Conservation (phyloP, 192 early-diverging fungal species). For the Coemansia umbellata region DNA sequence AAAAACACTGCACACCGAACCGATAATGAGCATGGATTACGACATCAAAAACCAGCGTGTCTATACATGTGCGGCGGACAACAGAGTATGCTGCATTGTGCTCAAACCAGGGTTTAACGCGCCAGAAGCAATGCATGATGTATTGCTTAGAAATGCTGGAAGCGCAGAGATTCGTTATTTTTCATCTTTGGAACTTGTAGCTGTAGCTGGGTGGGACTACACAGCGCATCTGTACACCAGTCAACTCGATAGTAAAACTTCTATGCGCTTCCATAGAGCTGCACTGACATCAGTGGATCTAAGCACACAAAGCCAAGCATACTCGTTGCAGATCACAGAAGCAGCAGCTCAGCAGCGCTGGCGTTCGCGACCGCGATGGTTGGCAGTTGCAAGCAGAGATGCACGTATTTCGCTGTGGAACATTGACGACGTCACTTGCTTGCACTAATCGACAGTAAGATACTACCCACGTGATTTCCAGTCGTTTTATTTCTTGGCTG, state of each 20-base stretch:
- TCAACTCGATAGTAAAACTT: conserved; percentile 3
- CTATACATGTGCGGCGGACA: conserved; percentile 45
- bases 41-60: conserved; percentile 4
- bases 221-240: conserved; percentile 14
- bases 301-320: conserved; percentile 20
- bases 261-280: conserved; percentile 28
- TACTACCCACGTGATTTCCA: too few species aligned
- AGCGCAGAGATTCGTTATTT: conserved; percentile 32
- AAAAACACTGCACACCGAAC: conserved; percentile 29
- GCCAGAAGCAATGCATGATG: neutral
- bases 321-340: conserved; percentile 5
- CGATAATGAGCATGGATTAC: conserved; percentile 35
- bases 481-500: too few species aligned
- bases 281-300: conserved; percentile 33
- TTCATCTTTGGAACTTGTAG: conserved; percentile 7
- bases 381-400: conserved; percentile 42
- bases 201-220: conserved; percentile 46
- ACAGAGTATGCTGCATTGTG: conserved; percentile 24
- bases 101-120: neutral
- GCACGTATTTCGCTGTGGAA: conserved; percentile 42
- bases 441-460: too few species aligned
- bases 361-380: conserved; percentile 35
- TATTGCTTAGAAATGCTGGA: conserved; percentile 16
- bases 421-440: neutral
- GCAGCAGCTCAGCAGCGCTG: conserved; percentile 34